Evolutionary conservation across 345 rosid species (phyloP).

Genomic region (Sisymbrium altissimum): DNA sequence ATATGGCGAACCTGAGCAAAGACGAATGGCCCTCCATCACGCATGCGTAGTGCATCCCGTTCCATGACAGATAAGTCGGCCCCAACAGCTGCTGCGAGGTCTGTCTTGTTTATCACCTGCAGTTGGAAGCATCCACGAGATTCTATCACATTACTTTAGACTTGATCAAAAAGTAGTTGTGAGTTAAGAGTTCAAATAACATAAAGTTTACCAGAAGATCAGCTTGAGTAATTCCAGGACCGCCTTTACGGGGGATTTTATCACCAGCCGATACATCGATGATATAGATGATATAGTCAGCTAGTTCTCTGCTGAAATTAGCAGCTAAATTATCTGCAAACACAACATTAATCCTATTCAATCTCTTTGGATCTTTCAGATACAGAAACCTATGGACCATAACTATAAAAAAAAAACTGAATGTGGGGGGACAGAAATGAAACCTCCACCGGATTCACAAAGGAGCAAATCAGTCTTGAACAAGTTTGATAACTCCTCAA

Average conservation of each 20-base stretch:
- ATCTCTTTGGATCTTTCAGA: background rate
- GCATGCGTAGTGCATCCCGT: conserved; percentile 84
- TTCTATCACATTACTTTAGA: background rate
- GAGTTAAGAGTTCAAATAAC: background rate
- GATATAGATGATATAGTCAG: conserved; percentile 90
- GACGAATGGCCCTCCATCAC: conserved; percentile 95
- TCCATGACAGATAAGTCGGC: conserved; percentile 88
- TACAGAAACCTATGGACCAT: background rate
- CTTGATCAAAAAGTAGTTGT: background rate
- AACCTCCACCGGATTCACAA: conserved; percentile 98
- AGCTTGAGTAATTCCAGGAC: conserved; percentile 99
- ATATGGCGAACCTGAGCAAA: conserved; percentile 69
- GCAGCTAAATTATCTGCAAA: conserved; percentile 92
- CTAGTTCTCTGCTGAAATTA: conserved; percentile 93
- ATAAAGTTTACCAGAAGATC: conserved; percentile 55
- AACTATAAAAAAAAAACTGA: background rate
- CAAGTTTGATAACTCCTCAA: conserved; percentile 86
- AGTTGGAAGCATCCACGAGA: background rate
- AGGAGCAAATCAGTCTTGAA: conserved; percentile 88
- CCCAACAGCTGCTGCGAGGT: conserved; percentile 87
- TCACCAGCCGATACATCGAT: conserved; percentile 96
- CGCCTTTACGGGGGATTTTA: conserved; percentile 94
- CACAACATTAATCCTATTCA: background rate
- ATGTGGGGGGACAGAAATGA: background rate
- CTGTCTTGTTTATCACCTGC: conserved; percentile 94